A percentile compares a stretch with the other conserved stretches of the same genome.
Evolutionary conservation across 106 monocot species (phyloP).

Genomic region (Dendrobium officinale): DNA sequence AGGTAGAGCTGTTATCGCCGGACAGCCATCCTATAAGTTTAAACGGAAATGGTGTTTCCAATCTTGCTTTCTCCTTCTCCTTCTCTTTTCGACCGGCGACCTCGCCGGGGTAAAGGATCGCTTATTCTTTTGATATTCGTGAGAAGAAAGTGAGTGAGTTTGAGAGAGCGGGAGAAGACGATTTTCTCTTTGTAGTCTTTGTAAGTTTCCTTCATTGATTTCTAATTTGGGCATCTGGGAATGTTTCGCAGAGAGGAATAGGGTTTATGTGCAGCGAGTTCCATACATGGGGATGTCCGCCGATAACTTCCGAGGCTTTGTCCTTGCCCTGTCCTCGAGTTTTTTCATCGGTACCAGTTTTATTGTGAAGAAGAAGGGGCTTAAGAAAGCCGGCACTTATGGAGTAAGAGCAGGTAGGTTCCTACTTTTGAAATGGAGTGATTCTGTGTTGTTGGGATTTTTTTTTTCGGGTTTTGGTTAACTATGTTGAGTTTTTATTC

Average conservation of each 20-base stretch:
- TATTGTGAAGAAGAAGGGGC: conserved; percentile 68
- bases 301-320: conserved; percentile 28
- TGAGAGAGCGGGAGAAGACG: background rate
- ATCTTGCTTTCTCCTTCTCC: background rate
- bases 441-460: background rate
- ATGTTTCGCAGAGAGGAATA: background rate
- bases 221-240: background rate
- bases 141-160: background rate
- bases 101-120: background rate
- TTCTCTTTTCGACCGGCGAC: background rate
- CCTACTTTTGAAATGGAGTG: background rate
- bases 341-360: conserved; percentile 64
- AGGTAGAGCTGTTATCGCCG: background rate
- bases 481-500: background rate
- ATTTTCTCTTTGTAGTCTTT: background rate
- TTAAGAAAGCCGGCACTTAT: conserved; percentile 38
- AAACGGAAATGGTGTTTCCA: background rate
- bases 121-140: background rate
- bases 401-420: conserved; percentile 56
- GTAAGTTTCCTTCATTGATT: background rate
- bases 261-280: background rate
- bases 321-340: conserved; percentile 30
- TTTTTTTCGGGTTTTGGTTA: background rate
- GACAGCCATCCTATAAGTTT: background rate
- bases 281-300: conserved; percentile 16